Evolutionary conservation across 129 eudicot genomes (phyloP).

Genomic region (Deinandra increscens): DNA sequence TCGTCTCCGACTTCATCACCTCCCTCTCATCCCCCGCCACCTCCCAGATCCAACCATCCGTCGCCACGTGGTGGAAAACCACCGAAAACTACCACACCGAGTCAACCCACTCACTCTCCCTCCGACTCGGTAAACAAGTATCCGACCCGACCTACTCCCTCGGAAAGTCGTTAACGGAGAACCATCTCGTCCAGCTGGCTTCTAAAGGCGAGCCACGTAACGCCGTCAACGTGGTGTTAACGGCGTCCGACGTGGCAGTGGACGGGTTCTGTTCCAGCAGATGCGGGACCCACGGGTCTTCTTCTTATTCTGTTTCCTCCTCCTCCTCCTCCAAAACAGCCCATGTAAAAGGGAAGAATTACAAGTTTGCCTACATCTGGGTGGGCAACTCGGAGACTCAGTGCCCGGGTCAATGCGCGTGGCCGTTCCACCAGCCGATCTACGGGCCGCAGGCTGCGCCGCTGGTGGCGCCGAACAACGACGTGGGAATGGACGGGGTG

Average conservation of each 20-base stretch:
- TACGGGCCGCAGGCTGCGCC: constrained; percentile 72
- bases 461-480: constrained; percentile 55
- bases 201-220: constrained; percentile 40
- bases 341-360: constrained; percentile 26
- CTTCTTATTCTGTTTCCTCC: too few relatives aligned
- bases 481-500: constrained; percentile 64
- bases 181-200: constrained; percentile 46
- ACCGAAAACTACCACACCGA: constrained; percentile 56
- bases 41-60: constrained; percentile 50
- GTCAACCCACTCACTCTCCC: constrained; percentile 15
- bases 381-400: constrained; percentile 66
- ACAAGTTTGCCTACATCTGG: constrained; percentile 58
- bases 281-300: constrained; percentile 70
- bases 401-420: constrained; percentile 76
- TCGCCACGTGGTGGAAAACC: constrained; percentile 78
- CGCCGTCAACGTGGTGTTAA: constrained; percentile 62
- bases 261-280: constrained; percentile 53
- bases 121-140: constrained; percentile 47
- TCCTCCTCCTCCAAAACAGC: constrained; percentile 12
- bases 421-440: constrained; percentile 76
- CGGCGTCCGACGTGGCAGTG: constrained; percentile 54
- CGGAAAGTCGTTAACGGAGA: constrained; percentile 42
- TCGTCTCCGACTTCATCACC: constrained; percentile 57
- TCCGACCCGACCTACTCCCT: constrained; percentile 43
- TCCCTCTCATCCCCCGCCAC: constrained; percentile 44